Conservation (phyloP, 2,329 filamentous ascomycete genomes). For the Sarocladium strictum region DNA sequence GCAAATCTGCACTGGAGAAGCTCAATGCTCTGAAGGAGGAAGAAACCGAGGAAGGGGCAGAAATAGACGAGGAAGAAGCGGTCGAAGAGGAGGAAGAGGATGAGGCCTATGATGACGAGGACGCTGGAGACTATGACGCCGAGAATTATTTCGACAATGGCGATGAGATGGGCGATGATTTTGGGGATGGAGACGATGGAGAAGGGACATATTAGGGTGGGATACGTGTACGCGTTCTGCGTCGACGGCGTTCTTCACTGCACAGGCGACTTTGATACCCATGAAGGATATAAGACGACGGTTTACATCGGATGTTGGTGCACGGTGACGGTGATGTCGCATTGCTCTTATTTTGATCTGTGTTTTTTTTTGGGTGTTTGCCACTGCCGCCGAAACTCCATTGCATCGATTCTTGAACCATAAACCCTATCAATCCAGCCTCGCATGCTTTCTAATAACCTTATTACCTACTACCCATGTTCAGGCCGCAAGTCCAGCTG, state of each 20-base stretch:
- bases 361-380: too few species aligned
- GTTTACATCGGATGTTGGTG: not conserved
- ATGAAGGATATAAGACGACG: not conserved
- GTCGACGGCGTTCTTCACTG: not conserved
- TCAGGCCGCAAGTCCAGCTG: conserved; percentile 25
- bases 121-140: conserved; percentile 55
- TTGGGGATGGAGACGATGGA: conserved; percentile 45
- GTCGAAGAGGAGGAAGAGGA: conserved; percentile 41
- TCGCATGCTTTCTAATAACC: not conserved
- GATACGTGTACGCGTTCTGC: conserved; percentile 4
- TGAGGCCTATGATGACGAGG: conserved; percentile 50
- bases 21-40: conserved; percentile 43
- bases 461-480: not conserved
- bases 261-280: conserved; percentile 10
- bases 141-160: conserved; percentile 56
- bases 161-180: conserved; percentile 47
- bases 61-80: conserved; percentile 46
- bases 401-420: not conserved
- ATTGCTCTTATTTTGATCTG: not conserved
- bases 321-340: not conserved
- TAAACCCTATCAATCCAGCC: conserved; percentile 11
- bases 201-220: conserved; percentile 31
- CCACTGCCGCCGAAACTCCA: too few species aligned
- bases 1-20: conserved; percentile 35
- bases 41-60: conserved; percentile 40